Percentiles rank a stretch among this genome's conserved stretches.
Conservation (phyloP, 805 yeast genomes). For the Teunomyces kruisii region DNA sequence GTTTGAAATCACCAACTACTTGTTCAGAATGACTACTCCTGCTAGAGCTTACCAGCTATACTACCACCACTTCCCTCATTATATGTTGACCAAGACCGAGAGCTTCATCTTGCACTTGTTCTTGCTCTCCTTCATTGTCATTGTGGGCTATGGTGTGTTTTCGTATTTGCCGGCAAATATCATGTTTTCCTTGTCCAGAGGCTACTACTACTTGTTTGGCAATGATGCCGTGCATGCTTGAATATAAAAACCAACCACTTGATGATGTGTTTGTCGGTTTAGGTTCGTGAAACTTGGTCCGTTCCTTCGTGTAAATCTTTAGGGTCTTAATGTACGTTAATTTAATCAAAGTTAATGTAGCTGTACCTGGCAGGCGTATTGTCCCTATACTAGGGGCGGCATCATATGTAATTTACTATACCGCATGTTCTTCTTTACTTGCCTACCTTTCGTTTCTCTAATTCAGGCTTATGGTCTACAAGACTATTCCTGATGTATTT, state of each 20-base stretch:
- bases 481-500: too few relatives aligned
- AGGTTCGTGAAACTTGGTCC: not conserved
- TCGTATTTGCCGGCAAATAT: constrained; percentile 26
- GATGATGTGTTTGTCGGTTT: not conserved
- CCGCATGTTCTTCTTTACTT: too few relatives aligned
- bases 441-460: too few relatives aligned
- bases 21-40: not conserved
- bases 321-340: too few relatives aligned
- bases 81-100: constrained; percentile 50
- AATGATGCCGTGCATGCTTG: constrained; percentile 10
- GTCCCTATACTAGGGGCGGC: too few relatives aligned
- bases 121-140: constrained; percentile 20
- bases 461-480: too few relatives aligned
- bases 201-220: constrained; percentile 38
- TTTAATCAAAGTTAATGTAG: too few relatives aligned
- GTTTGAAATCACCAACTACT: not conserved
- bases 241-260: not conserved
- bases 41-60: constrained; percentile 20
- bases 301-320: not conserved
- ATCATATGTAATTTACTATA: too few relatives aligned
- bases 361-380: too few relatives aligned
- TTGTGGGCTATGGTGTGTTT: constrained; percentile 29
- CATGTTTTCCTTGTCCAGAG: constrained; percentile 28
- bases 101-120: constrained; percentile 22
- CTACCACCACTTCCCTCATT: constrained; percentile 47